A percentile compares a stretch with the other conserved stretches of the same genome.
Conservation (phyloP, 768 basidiomycete genomes). For the Lactifluus hygrophoroides region DNA sequence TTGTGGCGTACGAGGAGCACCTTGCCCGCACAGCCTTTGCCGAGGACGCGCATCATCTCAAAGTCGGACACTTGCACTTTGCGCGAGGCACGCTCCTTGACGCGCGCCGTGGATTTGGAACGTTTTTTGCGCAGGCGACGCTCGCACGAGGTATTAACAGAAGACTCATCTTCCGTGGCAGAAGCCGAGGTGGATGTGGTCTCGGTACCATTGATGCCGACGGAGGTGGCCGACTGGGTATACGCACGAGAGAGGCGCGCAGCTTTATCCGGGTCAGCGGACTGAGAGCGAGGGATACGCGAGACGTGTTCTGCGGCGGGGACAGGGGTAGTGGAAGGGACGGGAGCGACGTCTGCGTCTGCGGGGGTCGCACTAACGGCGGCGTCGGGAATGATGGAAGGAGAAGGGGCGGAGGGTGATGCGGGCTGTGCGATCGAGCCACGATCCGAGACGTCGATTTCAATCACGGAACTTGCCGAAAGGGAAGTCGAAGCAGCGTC, state of each 20-base stretch:
- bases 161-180: constrained; percentile 56
- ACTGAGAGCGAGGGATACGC: constrained; percentile 69
- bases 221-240: constrained; percentile 35
- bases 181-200: constrained; percentile 45
- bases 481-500: constrained; percentile 21
- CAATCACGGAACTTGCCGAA: constrained; percentile 16
- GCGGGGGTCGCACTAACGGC: not conserved
- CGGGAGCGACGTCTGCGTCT: constrained; percentile 14
- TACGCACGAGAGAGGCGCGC: constrained; percentile 51
- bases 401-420: not conserved
- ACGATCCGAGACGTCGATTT: constrained; percentile 11
- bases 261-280: constrained; percentile 65
- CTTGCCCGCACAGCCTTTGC: constrained; percentile 96
- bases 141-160: constrained; percentile 47
- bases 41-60: constrained; percentile 93
- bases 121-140: constrained; percentile 44
- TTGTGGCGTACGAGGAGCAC: constrained; percentile 87
- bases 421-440: constrained; percentile 6
- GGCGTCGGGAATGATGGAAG: not conserved
- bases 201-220: constrained; percentile 20
- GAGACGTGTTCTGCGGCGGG: constrained; percentile 25
- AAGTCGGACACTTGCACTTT: constrained; percentile 87
- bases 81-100: constrained; percentile 45
- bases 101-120: constrained; percentile 40
- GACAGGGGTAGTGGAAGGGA: constrained; percentile 20